Conservation (phyloP, 23 red algal species). For the Agarophyton chilense region DNA sequence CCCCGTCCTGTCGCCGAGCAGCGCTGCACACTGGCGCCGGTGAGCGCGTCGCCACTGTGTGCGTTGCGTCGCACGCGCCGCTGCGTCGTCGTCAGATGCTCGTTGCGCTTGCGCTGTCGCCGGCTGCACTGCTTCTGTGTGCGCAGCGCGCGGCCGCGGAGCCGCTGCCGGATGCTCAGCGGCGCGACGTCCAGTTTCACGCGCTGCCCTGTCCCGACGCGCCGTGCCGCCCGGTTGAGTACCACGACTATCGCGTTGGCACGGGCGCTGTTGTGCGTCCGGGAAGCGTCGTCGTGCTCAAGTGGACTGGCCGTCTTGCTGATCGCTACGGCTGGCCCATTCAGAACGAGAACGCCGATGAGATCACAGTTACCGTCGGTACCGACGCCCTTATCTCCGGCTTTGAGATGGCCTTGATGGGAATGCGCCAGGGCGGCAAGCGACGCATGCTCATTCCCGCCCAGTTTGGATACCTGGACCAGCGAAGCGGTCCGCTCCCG, state of each 20-base stretch:
- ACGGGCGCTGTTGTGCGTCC: slow-evolving; percentile 4
- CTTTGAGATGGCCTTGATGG: slow-evolving; percentile 47
- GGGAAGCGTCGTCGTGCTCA: slow-evolving; percentile 38
- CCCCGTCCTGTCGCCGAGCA: too few relatives aligned
- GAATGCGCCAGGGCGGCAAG: slow-evolving; percentile 74
- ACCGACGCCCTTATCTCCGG: slow-evolving; percentile 46
- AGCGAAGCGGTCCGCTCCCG: slow-evolving; percentile 53
- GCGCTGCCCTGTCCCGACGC: slow-evolving; percentile 20
- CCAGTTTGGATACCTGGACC: slow-evolving; percentile 53
- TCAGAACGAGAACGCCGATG: slow-evolving; percentile 60
- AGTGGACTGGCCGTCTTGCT: slow-evolving; percentile 71
- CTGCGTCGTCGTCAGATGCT: too few relatives aligned
- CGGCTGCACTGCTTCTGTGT: neutral
- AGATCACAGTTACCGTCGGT: slow-evolving; percentile 7
- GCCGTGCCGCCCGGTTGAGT: slow-evolving; percentile 34
- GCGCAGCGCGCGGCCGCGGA: neutral
- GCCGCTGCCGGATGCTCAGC: neutral
- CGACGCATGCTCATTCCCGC: slow-evolving; percentile 70
- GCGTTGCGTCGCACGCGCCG: too few relatives aligned
- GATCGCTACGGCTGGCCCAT: slow-evolving; percentile 89
- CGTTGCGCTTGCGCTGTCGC: neutral
- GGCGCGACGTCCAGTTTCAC: neutral
- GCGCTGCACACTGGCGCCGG: too few relatives aligned
- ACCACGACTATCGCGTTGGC: slow-evolving; percentile 57
- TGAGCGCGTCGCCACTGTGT: too few relatives aligned